Evolutionary conservation across 1,139 yeast species (phyloP).

Genomic region (Pichia sorboxylosa): DNA sequence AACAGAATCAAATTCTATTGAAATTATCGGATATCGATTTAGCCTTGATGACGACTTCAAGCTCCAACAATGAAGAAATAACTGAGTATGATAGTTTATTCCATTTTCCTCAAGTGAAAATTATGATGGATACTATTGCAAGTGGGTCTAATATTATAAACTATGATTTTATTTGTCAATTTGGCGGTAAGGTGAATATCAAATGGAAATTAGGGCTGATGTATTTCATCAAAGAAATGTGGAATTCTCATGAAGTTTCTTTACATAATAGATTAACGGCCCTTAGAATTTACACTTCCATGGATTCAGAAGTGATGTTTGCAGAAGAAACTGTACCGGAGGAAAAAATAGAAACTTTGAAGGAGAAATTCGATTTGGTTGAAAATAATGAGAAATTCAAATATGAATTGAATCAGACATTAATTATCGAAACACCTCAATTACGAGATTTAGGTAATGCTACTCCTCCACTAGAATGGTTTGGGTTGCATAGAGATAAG

Average conservation of each 20-base stretch:
- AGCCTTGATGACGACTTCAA: constrained; percentile 58
- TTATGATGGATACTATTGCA: constrained; percentile 71
- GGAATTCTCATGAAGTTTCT: constrained; percentile 61
- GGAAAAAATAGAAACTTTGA: constrained; percentile 30
- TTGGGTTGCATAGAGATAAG: constrained; percentile 77
- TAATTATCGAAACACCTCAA: constrained; percentile 81
- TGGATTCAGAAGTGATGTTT: constrained; percentile 22
- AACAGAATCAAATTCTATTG: constrained; percentile 35
- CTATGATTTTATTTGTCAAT: constrained; percentile 55
- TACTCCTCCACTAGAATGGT: constrained; percentile 97
- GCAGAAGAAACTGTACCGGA: constrained; percentile 21
- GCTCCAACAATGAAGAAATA: constrained; percentile 31
- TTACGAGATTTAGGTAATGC: constrained; percentile 88
- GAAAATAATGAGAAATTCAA: constrained; percentile 44
- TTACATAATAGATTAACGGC: constrained; percentile 36
- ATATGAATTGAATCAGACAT: constrained; percentile 61
- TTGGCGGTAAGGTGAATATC: constrained; percentile 84
- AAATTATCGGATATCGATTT: constrained; percentile 52
- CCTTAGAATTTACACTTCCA: constrained; percentile 25
- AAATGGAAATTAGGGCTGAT: constrained; percentile 91
- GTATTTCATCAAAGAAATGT: constrained; percentile 87
- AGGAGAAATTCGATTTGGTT: constrained; percentile 53
- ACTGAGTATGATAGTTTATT: constrained; percentile 59
- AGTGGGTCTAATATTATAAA: constrained; percentile 41
- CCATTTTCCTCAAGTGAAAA: constrained; percentile 62